Conservation (phyloP, 139 green algal species). For the Cymbomonas tetramitiformis region DNA sequence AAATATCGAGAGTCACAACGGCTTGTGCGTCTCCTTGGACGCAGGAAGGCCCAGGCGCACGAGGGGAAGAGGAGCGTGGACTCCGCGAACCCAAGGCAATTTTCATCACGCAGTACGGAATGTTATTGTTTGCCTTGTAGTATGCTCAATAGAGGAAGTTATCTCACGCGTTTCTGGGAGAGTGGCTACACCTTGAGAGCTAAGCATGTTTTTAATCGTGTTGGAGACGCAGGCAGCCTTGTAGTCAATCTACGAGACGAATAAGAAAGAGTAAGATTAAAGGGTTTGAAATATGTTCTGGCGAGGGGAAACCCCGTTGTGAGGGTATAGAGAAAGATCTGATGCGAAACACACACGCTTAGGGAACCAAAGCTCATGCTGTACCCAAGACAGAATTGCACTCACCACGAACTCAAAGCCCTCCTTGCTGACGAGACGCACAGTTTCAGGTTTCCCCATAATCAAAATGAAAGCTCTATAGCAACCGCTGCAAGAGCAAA, state of each 20-base stretch:
- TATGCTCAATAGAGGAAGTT: no score
- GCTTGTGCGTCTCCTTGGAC: no score
- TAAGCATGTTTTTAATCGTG: conserved; percentile 94
- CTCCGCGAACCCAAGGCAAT: no score
- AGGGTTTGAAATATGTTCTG: background rate
- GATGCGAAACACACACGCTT: background rate
- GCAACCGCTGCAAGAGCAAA: no score
- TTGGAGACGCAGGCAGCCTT: conserved; percentile 85
- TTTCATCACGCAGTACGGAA: no score
- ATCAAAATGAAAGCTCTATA: no score
- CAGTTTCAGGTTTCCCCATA: conserved; percentile 28
- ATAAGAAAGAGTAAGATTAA: background rate
- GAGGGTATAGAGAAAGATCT: background rate
- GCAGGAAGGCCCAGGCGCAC: no score
- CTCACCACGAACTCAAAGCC: conserved; percentile 81
- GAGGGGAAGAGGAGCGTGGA: no score
- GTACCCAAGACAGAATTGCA: background rate
- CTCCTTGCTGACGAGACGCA: conserved; percentile 85
- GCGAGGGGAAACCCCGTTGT: background rate
- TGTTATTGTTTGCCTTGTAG: no score
- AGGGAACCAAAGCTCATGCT: background rate
- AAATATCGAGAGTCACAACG: background rate
- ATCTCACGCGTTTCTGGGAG: no score
- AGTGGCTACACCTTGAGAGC: no score
- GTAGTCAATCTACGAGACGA: conserved; percentile 48